phyloP scores from a whole-genome alignment of 1,139 yeast species.

The Lodderomyces pseudojiufengensis region DNA sequence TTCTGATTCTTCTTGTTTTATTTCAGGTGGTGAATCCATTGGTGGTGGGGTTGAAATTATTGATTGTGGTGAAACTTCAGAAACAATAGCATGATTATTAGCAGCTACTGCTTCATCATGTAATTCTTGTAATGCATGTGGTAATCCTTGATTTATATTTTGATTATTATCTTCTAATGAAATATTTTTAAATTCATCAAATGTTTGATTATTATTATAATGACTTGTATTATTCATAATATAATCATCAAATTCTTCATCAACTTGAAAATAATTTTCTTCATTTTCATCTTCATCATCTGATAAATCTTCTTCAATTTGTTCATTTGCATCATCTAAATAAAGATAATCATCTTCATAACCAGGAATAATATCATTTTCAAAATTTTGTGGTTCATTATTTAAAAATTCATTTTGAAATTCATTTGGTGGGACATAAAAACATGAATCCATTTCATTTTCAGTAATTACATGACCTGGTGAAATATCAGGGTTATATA shows the following conservation, averaged over 20 bases:
- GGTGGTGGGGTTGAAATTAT: background rate
- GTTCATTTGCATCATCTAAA: slow-evolving; percentile 30
- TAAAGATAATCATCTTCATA: slow-evolving; percentile 34
- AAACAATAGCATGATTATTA: slow-evolving; percentile 1
- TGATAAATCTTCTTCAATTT: slow-evolving; percentile 35
- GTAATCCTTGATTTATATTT: background rate
- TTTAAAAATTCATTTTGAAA: slow-evolving; percentile 3
- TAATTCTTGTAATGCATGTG: slow-evolving; percentile 2
- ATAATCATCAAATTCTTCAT: slow-evolving; percentile 35
- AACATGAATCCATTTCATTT: slow-evolving; percentile 25
- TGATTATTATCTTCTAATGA: background rate
- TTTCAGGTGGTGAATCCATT: background rate
- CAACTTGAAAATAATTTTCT: slow-evolving; percentile 38
- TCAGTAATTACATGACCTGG: slow-evolving; percentile 38
- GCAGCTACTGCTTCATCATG: slow-evolving; percentile 1
- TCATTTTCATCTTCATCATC: slow-evolving; percentile 35
- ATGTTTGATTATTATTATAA: slow-evolving; percentile 6
- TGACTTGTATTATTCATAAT: slow-evolving; percentile 18
- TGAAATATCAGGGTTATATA: slow-evolving; percentile 42
- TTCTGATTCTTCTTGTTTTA: slow-evolving; percentile 2
- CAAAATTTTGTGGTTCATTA: slow-evolving; percentile 3
- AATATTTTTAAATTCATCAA: slow-evolving; percentile 7
- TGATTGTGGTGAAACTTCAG: slow-evolving; percentile 3
- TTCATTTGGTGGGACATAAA: slow-evolving; percentile 23
- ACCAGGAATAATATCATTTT: slow-evolving; percentile 25